Percentiles rank a stretch among this genome's conserved stretches.
These are phyloP conservation scores for Ophiosphaerella narmari DNA, from an alignment of 2,329 filamentous ascomycete species.

Conservation along the genomic window DNA sequence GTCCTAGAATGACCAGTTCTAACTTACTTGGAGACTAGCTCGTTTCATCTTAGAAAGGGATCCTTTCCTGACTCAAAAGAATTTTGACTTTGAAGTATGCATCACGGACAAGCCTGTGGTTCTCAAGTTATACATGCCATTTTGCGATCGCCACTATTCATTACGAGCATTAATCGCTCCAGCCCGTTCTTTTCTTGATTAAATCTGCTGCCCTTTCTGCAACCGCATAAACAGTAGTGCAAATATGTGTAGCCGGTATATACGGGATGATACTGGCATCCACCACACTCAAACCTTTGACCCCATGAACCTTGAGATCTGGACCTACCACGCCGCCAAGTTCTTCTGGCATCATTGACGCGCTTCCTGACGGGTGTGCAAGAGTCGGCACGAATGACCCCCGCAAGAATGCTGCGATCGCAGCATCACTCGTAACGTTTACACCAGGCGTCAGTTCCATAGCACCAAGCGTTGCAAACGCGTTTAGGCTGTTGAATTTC, in stretches of 20 bases:
- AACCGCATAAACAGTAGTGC: slow-evolving; percentile 29
- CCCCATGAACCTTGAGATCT: slow-evolving; percentile 25
- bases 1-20: too few relatives aligned
- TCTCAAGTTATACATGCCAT: too few relatives aligned
- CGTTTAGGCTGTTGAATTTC: slow-evolving; percentile 12
- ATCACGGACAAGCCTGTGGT: too few relatives aligned
- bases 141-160: too few relatives aligned
- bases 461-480: slow-evolving; percentile 14
- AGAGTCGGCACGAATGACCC: slow-evolving; percentile 4
- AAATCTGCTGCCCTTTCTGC: slow-evolving; percentile 22
- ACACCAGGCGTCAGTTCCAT: slow-evolving; percentile 19
- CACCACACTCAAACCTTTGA: slow-evolving; percentile 22
- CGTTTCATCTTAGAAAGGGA: too few relatives aligned
- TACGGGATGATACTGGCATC: slow-evolving; percentile 28
- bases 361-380: slow-evolving; percentile 23
- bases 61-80: too few relatives aligned
- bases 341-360: slow-evolving; percentile 22
- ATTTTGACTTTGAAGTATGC: too few relatives aligned
- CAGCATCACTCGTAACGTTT: slow-evolving; percentile 14
- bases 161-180: neutral
- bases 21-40: too few relatives aligned
- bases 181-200: slow-evolving; percentile 10
- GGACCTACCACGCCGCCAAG: slow-evolving; percentile 26
- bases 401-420: neutral
- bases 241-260: slow-evolving; percentile 20